Evolutionary conservation across 208 protist species (phyloP).

Genomic region (Wallacemonas sp.): DNA sequence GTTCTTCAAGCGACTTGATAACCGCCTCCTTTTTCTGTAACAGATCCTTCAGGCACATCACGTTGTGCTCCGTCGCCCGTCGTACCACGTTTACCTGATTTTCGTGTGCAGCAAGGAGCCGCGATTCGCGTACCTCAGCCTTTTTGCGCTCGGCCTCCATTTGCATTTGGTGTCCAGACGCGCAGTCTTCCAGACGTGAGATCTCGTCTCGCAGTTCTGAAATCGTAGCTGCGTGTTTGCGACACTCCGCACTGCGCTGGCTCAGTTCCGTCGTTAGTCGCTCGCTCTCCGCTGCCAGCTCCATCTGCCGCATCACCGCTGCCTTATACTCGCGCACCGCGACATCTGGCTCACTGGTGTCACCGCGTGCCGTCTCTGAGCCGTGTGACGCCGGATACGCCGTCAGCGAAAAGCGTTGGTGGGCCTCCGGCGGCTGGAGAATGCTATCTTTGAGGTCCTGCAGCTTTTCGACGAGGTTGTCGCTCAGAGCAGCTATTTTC

Average conservation of each 20-base stretch:
- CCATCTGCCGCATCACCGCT: slow-evolving; percentile 50
- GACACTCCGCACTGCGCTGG: slow-evolving; percentile 24
- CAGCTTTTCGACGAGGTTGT: slow-evolving; percentile 48
- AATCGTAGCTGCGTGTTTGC: slow-evolving; percentile 19
- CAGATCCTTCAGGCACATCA: slow-evolving; percentile 69
- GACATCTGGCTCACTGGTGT: slow-evolving; percentile 22
- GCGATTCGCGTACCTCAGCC: slow-evolving; percentile 46
- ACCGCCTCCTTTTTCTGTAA: slow-evolving; percentile 68
- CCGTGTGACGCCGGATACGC: neutral
- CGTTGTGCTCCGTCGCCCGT: slow-evolving; percentile 81
- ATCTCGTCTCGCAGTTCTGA: slow-evolving; percentile 52
- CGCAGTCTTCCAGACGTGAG: slow-evolving; percentile 31
- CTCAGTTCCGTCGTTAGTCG: slow-evolving; percentile 45
- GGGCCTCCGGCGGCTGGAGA: slow-evolving; percentile 20
- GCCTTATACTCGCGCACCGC: slow-evolving; percentile 77
- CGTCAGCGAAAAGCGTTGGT: neutral
- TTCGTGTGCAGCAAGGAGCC: slow-evolving; percentile 63
- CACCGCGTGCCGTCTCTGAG: neutral
- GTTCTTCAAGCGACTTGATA: slow-evolving; percentile 66
- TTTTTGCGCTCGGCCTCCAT: slow-evolving; percentile 68
- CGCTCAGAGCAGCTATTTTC: slow-evolving; percentile 36
- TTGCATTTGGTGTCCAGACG: slow-evolving; percentile 49
- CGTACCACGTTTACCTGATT: slow-evolving; percentile 67
- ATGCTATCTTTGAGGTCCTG: slow-evolving; percentile 75
- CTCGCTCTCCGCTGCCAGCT: slow-evolving; percentile 52